phyloP scores from a whole-genome alignment of 2,329 filamentous ascomycete genomes.

The Simplicillium sp. region DNA sequence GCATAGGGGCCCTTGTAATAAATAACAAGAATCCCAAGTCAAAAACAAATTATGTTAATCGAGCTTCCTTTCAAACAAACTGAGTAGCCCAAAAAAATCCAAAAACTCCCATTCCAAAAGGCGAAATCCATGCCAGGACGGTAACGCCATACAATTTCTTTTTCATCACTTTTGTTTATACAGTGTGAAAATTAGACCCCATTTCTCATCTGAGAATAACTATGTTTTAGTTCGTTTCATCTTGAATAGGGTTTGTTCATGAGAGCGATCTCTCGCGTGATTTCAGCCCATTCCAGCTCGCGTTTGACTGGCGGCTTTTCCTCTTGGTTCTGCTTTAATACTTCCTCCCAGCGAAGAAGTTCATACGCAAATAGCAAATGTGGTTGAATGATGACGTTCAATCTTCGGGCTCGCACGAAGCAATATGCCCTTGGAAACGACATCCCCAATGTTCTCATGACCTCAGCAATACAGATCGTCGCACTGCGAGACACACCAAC shows the following conservation, averaged over 20 bases:
- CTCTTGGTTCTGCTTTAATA: conserved; percentile 47
- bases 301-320: conserved; percentile 42
- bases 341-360: conserved; percentile 90
- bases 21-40: too few species aligned
- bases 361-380: conserved; percentile 94
- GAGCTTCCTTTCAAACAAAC: too few species aligned
- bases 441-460: conserved; percentile 73
- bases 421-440: conserved; percentile 93
- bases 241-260: conserved; percentile 93
- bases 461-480: conserved; percentile 97
- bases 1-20: too few species aligned
- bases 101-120: too few species aligned
- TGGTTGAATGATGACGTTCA: conserved; percentile 98
- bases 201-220: neutral
- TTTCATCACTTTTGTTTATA: too few species aligned
- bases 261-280: conserved; percentile 80
- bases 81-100: too few species aligned
- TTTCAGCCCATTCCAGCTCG: conserved; percentile 85
- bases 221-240: conserved; percentile 22
- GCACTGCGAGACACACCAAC: conserved; percentile 93
- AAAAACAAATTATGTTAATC: too few species aligned
- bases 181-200: too few species aligned
- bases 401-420: conserved; percentile 80
- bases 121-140: too few species aligned
- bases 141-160: too few species aligned